phyloP scores from a whole-genome alignment of 202 grass and related monocot genomes.

The Cymbopogon flexuosus region DNA sequence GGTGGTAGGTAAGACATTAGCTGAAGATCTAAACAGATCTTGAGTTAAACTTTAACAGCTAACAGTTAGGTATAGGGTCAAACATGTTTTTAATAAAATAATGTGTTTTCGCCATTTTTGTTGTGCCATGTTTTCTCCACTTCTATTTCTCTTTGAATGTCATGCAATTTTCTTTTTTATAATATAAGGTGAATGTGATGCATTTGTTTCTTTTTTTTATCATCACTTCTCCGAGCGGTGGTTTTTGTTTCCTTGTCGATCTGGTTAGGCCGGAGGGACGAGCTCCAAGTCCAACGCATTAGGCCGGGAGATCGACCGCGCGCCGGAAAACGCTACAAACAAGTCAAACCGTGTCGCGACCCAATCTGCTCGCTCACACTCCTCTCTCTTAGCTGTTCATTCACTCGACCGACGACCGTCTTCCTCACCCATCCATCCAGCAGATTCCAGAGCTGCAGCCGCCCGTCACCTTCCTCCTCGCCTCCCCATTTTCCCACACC shows the following conservation, averaged over 20 bases:
- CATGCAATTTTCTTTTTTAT: too few relatives aligned
- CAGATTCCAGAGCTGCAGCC: background rate
- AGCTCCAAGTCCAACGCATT: background rate
- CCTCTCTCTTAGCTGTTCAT: background rate
- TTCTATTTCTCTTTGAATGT: too few relatives aligned
- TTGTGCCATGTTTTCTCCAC: background rate
- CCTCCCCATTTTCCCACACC: background rate
- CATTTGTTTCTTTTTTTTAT: too few relatives aligned
- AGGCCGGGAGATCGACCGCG: background rate
- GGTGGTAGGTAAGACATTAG: background rate
- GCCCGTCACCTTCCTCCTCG: conserved; percentile 11
- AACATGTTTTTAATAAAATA: background rate
- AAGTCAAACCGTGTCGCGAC: conserved; percentile 15
- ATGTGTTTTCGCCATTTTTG: background rate
- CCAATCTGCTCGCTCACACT: background rate
- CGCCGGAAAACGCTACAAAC: background rate
- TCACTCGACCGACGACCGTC: background rate
- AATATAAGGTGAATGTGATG: background rate
- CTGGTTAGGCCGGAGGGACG: background rate
- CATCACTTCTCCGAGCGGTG: background rate
- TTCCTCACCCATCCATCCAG: background rate
- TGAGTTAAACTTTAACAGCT: background rate
- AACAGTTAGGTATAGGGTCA: background rate
- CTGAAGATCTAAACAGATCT: background rate
- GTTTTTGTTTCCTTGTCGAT: background rate